phyloP scores from a whole-genome alignment of 495 filamentous ascomycete genomes.

The Amorphotheca resinae region DNA sequence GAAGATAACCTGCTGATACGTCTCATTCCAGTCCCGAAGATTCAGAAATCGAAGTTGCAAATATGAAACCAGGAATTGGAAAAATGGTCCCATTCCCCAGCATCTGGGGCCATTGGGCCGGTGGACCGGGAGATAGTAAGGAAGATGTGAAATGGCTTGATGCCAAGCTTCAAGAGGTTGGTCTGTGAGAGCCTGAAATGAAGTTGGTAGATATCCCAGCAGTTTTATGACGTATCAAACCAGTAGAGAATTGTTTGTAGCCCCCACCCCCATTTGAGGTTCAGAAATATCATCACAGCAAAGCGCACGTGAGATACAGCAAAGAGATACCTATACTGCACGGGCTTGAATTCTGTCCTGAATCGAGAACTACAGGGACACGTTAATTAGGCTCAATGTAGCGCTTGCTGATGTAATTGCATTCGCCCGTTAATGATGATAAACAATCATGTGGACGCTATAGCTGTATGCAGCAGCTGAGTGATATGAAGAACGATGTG shows the following conservation, averaged over 20 bases:
- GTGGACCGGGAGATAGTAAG: constrained; percentile 49
- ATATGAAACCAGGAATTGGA: constrained; percentile 50
- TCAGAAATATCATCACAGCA: too few relatives aligned
- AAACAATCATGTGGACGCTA: too few relatives aligned
- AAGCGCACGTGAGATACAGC: too few relatives aligned
- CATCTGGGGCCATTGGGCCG: constrained; percentile 60
- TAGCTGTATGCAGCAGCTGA: too few relatives aligned
- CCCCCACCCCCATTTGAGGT: too few relatives aligned
- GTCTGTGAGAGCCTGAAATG: constrained; percentile 1
- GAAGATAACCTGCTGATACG: constrained; percentile 8
- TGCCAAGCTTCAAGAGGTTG: constrained; percentile 37
- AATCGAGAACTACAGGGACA: too few relatives aligned
- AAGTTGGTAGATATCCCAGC: not conserved
- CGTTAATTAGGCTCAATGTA: too few relatives aligned
- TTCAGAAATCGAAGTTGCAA: constrained; percentile 52
- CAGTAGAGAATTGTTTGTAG: not conserved
- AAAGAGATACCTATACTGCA: too few relatives aligned
- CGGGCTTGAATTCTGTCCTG: too few relatives aligned
- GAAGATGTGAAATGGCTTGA: constrained; percentile 59
- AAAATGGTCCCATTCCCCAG: constrained; percentile 44
- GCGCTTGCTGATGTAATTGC: too few relatives aligned
- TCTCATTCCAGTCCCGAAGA: constrained; percentile 44
- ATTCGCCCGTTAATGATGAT: too few relatives aligned
- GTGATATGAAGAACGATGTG: too few relatives aligned
- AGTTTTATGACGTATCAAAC: not conserved